Evolutionary conservation across 1,284 basidiomycete species (phyloP), one percentile per base, ranked within the genome.

Genomic region (Xerocomus nothofagi): DNA sequence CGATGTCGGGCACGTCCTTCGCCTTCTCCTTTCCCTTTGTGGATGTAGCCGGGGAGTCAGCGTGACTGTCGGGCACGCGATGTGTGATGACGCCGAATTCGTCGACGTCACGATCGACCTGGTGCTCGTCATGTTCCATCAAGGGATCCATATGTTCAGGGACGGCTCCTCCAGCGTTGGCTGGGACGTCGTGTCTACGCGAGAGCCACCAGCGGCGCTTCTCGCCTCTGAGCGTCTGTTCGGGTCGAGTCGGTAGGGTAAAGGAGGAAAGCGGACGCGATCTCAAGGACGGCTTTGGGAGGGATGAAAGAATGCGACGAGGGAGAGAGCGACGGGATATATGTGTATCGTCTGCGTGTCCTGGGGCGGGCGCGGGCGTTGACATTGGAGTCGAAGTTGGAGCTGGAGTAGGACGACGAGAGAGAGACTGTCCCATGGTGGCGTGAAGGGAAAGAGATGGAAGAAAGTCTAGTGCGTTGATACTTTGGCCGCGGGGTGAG

Each of bases 141-240:
- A 48, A 49, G 36, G 51, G 39, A 36, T 42, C 40, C 33, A 50
- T 50, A 49, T 20, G 45, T 36, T 51, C 54, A 46, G 51, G 37
- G 29, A 53, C 30, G 41, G 46, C 32, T 21, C 43, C 49, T 18
- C 55, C 58, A 11, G 37, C 37, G 39, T 31, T 41, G 14, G 55
- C 32, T 26, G 49, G 34, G 32, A 39, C 32, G 1, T 53, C 42
- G 10, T 38, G 59, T 40, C 59, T 60, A 26, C 64, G 62, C 24
- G 74, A 76, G n/a, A 65, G 67, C 33, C 70, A 62, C 74, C 74
- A 76, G 44, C 67, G 66, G 52, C 69, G 73, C 51, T 62, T 72
- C 61, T 57, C 61, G 6, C 51, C 42, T 61, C 57, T 56, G 49
- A 60, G 59, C 52, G 61, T 59, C 55, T 57, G 51, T 53, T 53